Conservation (phyloP, 257 asterid species). For the Prunella vulgaris region DNA sequence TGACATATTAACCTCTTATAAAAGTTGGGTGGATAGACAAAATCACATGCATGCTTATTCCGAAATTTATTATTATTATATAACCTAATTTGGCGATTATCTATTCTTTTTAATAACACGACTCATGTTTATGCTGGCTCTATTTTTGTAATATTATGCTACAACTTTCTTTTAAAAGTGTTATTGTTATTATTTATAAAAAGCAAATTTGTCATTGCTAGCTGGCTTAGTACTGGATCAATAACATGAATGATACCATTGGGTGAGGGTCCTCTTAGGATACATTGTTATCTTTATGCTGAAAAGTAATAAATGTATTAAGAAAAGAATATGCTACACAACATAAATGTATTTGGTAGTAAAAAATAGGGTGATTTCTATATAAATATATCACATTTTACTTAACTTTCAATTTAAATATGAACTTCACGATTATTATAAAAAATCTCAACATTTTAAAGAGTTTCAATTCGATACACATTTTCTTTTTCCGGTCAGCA, state of each 20-base stretch:
- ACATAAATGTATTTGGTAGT: background rate
- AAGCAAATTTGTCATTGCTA: background rate
- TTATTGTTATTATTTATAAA: too few species aligned
- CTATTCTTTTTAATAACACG: background rate
- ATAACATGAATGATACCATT: background rate
- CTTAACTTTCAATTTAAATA: too few species aligned
- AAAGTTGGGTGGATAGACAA: background rate
- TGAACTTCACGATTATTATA: too few species aligned
- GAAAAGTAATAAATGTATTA: background rate
- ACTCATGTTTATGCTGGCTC: background rate
- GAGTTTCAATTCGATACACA: too few species aligned
- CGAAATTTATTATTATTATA: background rate
- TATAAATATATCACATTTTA: too few species aligned
- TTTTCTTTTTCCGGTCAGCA: too few species aligned
- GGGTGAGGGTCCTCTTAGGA: background rate
- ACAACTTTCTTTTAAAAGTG: background rate
- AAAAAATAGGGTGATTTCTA: too few species aligned
- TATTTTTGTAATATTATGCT: background rate
- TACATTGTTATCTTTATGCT: background rate
- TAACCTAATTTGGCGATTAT: background rate
- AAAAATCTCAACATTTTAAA: too few species aligned
- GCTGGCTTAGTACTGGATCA: background rate
- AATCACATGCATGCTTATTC: slow-evolving; percentile 4
- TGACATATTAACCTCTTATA: slow-evolving; percentile 18
- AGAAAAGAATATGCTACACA: too few species aligned